phyloP scores from a whole-genome alignment of 257 asterid genomes.

The Datura wrightii region DNA sequence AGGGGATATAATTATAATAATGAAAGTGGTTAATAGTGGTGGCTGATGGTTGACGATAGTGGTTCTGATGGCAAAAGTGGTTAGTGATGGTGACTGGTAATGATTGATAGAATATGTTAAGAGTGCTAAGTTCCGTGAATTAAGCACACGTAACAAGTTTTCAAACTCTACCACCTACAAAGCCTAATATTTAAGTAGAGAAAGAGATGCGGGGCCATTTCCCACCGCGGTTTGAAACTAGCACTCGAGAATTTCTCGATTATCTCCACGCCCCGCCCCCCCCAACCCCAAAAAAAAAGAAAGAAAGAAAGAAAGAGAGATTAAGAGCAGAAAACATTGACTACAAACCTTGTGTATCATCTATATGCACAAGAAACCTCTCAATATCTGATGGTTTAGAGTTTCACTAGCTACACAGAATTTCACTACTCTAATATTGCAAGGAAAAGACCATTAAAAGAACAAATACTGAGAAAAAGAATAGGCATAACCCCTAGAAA shows the following conservation, averaged over 20 bases:
- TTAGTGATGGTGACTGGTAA: too few species aligned
- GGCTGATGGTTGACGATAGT: too few species aligned
- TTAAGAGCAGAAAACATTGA: background rate
- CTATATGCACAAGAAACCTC: slow-evolving; percentile 28
- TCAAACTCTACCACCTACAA: background rate
- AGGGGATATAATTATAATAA: too few species aligned
- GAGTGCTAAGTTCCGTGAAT: too few species aligned
- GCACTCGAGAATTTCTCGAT: too few species aligned
- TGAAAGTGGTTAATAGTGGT: too few species aligned
- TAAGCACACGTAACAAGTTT: too few species aligned
- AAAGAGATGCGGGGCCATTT: background rate
- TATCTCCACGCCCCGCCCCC: too few species aligned
- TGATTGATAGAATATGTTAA: too few species aligned
- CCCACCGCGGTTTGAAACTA: too few species aligned
- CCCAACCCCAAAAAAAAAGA: background rate
- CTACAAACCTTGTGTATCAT: slow-evolving; percentile 12
- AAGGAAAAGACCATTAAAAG: background rate
- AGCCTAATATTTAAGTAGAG: background rate
- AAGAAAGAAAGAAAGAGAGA: too few species aligned
- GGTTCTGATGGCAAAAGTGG: too few species aligned
- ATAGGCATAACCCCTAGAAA: slow-evolving; percentile 25
- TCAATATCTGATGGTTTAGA: slow-evolving; percentile 28
- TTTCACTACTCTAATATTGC: slow-evolving; percentile 26
- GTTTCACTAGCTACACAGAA: slow-evolving; percentile 23
- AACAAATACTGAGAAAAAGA: slow-evolving; percentile 19